Conservation (phyloP, 108 stramenopile genomes). For the Pseudonitzschia multistriata region DNA sequence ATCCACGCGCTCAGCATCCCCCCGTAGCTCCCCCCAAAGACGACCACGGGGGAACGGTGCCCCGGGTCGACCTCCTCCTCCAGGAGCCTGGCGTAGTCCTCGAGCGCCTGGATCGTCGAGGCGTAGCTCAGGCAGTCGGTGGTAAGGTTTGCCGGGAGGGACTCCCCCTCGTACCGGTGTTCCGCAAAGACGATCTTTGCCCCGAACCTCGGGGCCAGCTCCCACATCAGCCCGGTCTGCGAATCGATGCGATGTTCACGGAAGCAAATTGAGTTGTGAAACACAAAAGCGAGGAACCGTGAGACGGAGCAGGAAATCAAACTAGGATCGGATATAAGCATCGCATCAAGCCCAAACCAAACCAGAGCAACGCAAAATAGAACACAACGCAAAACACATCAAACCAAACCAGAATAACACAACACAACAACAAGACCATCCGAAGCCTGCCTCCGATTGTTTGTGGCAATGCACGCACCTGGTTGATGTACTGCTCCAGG, state of each 20-base stretch:
- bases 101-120: constrained; percentile 69
- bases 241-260: background rate
- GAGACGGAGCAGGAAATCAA: background rate
- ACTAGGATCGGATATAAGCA: too few species aligned
- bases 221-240: constrained; percentile 87
- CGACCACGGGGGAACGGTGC: constrained; percentile 49
- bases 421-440: too few species aligned
- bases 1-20: constrained; percentile 91
- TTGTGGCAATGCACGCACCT: too few species aligned
- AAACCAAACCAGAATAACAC: too few species aligned
- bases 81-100: constrained; percentile 78
- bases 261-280: background rate
- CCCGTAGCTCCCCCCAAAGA: constrained; percentile 90
- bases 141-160: constrained; percentile 16
- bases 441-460: too few species aligned
- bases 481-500: constrained; percentile 78
- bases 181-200: constrained; percentile 87
- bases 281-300: background rate
- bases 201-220: constrained; percentile 61
- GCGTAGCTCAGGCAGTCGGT: constrained; percentile 44
- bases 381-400: too few species aligned
- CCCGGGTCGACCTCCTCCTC: constrained; percentile 32
- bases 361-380: too few species aligned
- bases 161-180: constrained; percentile 88
- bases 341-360: too few species aligned